Conservation (phyloP, 176 grass and related monocot species). For the Oryza meridionalis region DNA sequence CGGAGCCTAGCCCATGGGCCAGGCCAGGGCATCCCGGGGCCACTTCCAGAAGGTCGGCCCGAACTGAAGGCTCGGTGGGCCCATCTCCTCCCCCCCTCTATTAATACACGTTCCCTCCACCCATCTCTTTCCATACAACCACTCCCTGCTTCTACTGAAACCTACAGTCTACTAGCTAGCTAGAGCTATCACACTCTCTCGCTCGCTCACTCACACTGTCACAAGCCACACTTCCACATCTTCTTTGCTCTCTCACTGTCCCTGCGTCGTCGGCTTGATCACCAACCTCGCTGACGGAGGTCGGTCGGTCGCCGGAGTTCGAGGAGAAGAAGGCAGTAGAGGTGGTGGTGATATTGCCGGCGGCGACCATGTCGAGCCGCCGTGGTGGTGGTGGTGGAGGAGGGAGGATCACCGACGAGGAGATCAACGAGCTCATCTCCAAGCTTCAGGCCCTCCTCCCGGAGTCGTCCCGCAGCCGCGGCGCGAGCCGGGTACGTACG, state of each 20-base stretch:
- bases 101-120: constrained; percentile 35
- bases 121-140: constrained; percentile 38
- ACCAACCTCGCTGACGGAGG: too few species aligned
- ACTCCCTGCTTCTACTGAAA: not conserved
- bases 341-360: not conserved
- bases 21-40: not conserved
- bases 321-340: not conserved
- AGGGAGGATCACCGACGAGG: constrained; percentile 76
- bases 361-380: constrained; percentile 59
- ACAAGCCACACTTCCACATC: constrained; percentile 5
- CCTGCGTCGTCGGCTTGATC: too few species aligned
- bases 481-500: constrained; percentile 57
- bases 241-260: not conserved
- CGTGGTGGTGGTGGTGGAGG: constrained; percentile 34
- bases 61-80: not conserved
- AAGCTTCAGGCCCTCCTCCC: constrained; percentile 86
- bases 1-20: constrained; percentile 31
- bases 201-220: not conserved
- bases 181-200: not conserved
- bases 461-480: constrained; percentile 68
- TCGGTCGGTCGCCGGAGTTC: not conserved
- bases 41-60: not conserved
- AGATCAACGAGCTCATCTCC: constrained; percentile 96
- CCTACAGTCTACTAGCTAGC: not conserved
- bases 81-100: constrained; percentile 5